Conservation (phyloP, 2,329 filamentous ascomycete genomes). For the Phaeosphaeriaceae sp. region DNA sequence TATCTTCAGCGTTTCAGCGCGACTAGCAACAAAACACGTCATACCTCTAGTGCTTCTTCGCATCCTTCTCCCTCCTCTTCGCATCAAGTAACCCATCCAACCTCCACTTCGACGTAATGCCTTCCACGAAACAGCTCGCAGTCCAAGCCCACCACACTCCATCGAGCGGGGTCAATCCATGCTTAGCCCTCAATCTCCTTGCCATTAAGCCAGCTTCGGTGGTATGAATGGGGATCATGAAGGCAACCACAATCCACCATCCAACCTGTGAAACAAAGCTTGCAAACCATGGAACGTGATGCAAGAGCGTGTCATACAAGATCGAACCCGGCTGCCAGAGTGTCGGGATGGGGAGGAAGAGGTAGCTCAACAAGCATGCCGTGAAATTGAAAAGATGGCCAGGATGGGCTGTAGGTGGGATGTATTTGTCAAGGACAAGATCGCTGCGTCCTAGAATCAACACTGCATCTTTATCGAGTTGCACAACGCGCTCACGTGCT, state of each 20-base stretch:
- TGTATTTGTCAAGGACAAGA: constrained; percentile 62
- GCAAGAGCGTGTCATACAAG: constrained; percentile 54
- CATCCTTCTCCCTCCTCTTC: constrained; percentile 40
- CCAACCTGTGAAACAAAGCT: constrained; percentile 67
- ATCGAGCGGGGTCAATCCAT: constrained; percentile 60
- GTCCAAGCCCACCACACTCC: constrained; percentile 64
- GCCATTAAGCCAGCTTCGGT: constrained; percentile 65
- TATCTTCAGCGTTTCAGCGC: not conserved
- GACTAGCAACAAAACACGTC: not conserved
- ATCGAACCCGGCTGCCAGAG: constrained; percentile 46
- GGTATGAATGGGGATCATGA: constrained; percentile 71
- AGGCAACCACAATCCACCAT: constrained; percentile 61
- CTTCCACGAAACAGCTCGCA: constrained; percentile 62
- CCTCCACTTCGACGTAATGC: constrained; percentile 57
- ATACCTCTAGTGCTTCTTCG: constrained; percentile 40
- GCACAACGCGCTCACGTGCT: constrained; percentile 73
- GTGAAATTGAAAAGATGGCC: constrained; percentile 63
- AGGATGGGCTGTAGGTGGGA: constrained; percentile 56
- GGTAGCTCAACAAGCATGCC: constrained; percentile 46
- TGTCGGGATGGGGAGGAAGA: constrained; percentile 33
- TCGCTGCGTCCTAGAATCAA: constrained; percentile 67
- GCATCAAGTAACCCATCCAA: constrained; percentile 33
- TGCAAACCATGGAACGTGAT: constrained; percentile 62
- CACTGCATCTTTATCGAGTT: constrained; percentile 72
- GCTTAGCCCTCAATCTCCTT: constrained; percentile 54